Evolutionary conservation across 2,329 filamentous ascomycete species (phyloP), one percentile per base, ranked within the genome.

Genomic region (Dryadomyces quercus-mongolicae): DNA sequence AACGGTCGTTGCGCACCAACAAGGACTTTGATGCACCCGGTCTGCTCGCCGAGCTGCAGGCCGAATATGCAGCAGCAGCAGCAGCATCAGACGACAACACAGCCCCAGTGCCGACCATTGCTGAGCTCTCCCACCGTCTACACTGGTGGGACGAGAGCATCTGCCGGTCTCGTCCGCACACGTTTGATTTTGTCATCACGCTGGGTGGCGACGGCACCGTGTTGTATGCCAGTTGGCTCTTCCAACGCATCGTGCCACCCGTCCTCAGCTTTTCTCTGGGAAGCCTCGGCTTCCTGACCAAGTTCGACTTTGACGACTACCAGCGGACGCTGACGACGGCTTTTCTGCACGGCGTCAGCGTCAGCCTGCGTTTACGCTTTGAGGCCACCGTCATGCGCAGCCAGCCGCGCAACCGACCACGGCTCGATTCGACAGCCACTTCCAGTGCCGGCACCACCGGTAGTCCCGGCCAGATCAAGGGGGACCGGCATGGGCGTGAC

Each of bases 141-240:
- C 81, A 82, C 55, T 95, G 85, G 68, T 98, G 93, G 93, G 84
- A 85, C 47, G 81, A 86, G 57, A 76, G 84, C 54, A 82, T 96
- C 64, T 95, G 90, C 61, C 77, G 78, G 49, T 76, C 81, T 44
- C 78, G 84, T 56, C 92, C 92, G 4, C 89, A 95, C 62, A 85
- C 82, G 0, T 96, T 97, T 65, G 93, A 98, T 68, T 94, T 98
- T 64, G 84, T 94, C 52, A 81, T 98, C 49, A 94, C 92, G 0
- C 78, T 95, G 3, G 91, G 90, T 50, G 93, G 93, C 13, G 93
- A 98, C 65, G 93, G 93, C n/a, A 98, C 93, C 0, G 92, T 98
- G 7, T 74, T 98, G 12, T 97, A 95, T 65, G 88, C 92, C 4
- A 95, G 89, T 64, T 97, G 92, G 91, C 75, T 98, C 1, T 98